Evolutionary conservation across 306 rosid species (phyloP).

Genomic region (Cucumis cinereus): DNA sequence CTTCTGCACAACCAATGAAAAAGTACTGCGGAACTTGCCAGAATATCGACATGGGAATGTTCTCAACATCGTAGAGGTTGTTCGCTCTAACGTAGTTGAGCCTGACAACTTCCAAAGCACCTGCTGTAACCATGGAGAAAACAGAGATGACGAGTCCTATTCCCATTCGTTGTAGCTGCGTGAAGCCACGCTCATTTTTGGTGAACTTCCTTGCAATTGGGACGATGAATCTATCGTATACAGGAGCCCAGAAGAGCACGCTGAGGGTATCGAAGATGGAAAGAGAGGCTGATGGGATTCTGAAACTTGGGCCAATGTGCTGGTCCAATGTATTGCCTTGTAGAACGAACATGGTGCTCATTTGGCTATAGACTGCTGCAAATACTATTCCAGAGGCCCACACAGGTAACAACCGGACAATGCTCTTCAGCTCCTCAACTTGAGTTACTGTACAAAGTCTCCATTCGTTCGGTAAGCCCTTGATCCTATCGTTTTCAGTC

Average conservation of each 20-base stretch:
- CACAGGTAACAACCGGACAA: constrained; percentile 52
- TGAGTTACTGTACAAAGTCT: constrained; percentile 73
- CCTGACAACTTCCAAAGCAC: constrained; percentile 53
- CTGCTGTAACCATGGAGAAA: constrained; percentile 52
- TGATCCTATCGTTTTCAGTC: constrained; percentile 18
- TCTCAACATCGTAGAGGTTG: constrained; percentile 40
- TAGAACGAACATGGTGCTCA: constrained; percentile 79
- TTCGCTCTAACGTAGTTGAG: constrained; percentile 28
- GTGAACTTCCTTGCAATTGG: constrained; percentile 46
- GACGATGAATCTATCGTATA: constrained; percentile 50
- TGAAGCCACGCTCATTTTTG: constrained; percentile 57
- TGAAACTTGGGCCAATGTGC: constrained; percentile 49
- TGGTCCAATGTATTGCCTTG: constrained; percentile 84
- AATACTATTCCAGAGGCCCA: constrained; percentile 71
- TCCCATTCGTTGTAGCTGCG: constrained; percentile 74
- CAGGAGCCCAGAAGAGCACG: constrained; percentile 59
- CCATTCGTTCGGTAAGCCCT: constrained; percentile 40
- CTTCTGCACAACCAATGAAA: constrained; percentile 75
- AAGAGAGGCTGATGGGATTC: constrained; percentile 77
- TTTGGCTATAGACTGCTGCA: constrained; percentile 66
- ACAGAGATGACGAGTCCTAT: constrained; percentile 59
- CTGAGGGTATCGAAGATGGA: constrained; percentile 72
- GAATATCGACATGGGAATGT: constrained; percentile 64
- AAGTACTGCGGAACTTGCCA: constrained; percentile 86
- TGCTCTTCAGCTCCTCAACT: constrained; percentile 72